Conservation (phyloP, 768 basidiomycete species). For the Leccinum incarnatum region DNA sequence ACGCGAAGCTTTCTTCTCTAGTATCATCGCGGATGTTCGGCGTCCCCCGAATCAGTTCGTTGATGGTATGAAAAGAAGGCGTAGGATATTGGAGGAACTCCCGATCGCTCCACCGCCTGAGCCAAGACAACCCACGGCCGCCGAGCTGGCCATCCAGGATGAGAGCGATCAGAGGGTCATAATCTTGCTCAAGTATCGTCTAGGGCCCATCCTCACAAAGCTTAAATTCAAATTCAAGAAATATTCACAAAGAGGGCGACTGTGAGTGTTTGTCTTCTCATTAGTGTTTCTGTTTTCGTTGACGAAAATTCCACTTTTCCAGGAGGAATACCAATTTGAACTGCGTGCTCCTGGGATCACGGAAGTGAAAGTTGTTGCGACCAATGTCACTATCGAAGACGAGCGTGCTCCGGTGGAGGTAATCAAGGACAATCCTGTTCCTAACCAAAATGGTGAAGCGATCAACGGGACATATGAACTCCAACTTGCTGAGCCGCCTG, state of each 20-base stretch:
- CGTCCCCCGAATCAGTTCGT: slow-evolving; percentile 85
- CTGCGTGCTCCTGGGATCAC: not conserved
- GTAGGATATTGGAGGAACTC: slow-evolving; percentile 69
- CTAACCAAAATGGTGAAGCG: slow-evolving; percentile 25
- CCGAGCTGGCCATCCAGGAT: slow-evolving; percentile 78
- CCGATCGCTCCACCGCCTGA: slow-evolving; percentile 89
- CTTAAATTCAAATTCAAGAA: too few relatives aligned
- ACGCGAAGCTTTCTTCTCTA: slow-evolving; percentile 72
- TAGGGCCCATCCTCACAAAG: too few relatives aligned
- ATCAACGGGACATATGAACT: slow-evolving; percentile 37
- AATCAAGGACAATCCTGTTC: slow-evolving; percentile 30
- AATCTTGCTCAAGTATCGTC: slow-evolving; percentile 50
- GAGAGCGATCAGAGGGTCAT: slow-evolving; percentile 78
- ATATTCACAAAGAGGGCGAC: too few relatives aligned
- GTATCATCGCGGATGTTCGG: slow-evolving; percentile 63
- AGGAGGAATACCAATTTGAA: slow-evolving; percentile 44
- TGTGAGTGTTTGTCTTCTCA: too few relatives aligned
- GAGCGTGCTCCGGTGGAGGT: slow-evolving; percentile 45
- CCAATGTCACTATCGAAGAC: slow-evolving; percentile 37
- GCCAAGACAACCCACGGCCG: slow-evolving; percentile 74
- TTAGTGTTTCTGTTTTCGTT: too few relatives aligned
- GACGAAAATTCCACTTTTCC: too few relatives aligned
- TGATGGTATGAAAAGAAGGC: slow-evolving; percentile 81
- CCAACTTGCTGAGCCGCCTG: slow-evolving; percentile 20
- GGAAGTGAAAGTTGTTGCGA: slow-evolving; percentile 37